These are phyloP conservation scores for Quercus gilva DNA, from an alignment of 306 rosid species.

Conservation along the genomic window DNA sequence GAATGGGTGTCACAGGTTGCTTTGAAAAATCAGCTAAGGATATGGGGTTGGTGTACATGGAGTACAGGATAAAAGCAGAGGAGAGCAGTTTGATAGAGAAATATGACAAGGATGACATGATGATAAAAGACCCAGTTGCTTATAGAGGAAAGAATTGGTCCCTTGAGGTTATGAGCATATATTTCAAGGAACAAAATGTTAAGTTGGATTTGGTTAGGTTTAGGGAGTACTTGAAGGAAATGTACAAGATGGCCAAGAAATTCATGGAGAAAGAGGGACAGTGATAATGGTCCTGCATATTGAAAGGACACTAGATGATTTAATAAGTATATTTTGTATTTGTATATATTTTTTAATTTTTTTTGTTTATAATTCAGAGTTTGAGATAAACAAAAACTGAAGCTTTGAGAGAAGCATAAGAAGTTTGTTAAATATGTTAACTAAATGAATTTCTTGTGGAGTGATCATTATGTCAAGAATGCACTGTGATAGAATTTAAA, in stretches of 20 bases:
- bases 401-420: too few species aligned
- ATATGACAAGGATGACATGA: slow-evolving; percentile 20
- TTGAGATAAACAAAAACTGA: too few species aligned
- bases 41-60: slow-evolving; percentile 28
- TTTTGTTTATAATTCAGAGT: too few species aligned
- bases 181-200: slow-evolving; percentile 37
- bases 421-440: too few species aligned
- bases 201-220: slow-evolving; percentile 34
- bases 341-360: too few species aligned
- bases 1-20: slow-evolving; percentile 29
- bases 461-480: too few species aligned
- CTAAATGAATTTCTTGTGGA: too few species aligned
- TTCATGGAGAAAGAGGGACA: slow-evolving; percentile 8
- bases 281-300: neutral
- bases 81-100: slow-evolving; percentile 45
- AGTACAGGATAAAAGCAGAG: slow-evolving; percentile 32
- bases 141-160: slow-evolving; percentile 21
- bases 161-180: slow-evolving; percentile 22
- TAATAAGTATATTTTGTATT: too few species aligned
- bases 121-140: slow-evolving; percentile 21
- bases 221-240: slow-evolving; percentile 20
- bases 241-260: slow-evolving; percentile 21
- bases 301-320: too few species aligned
- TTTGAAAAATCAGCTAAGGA: slow-evolving; percentile 24
- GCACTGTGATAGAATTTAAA: too few species aligned